phyloP scores from a whole-genome alignment of 805 yeast genomes.

The Candida odintsovae region DNA sequence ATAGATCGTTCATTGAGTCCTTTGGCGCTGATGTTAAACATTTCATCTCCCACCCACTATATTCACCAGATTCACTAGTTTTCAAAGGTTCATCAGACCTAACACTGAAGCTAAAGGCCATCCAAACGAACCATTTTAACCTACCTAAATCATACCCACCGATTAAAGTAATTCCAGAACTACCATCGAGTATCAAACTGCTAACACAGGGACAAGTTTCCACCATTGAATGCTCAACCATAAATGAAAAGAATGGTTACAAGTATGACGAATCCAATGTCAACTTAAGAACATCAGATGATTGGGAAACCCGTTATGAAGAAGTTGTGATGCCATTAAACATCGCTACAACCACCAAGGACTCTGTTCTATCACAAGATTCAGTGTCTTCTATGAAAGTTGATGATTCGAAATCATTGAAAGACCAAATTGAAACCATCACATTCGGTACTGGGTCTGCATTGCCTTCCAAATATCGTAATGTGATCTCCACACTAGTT shows the following conservation, averaged over 20 bases:
- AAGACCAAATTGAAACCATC: conserved; percentile 56
- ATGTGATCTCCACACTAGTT: conserved; percentile 76
- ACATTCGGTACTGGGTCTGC: conserved; percentile 95
- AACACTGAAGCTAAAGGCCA: conserved; percentile 50
- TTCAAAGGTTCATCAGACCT: conserved; percentile 50
- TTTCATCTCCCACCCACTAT: conserved; percentile 63
- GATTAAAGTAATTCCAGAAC: conserved; percentile 22
- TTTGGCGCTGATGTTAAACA: conserved; percentile 53
- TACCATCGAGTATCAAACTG: conserved; percentile 16
- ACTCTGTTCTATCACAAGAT: conserved; percentile 1
- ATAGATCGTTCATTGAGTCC: conserved; percentile 43
- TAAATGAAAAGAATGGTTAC: conserved; percentile 10
- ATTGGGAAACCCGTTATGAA: conserved; percentile 25
- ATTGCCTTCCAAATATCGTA: conserved; percentile 75
- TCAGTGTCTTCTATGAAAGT: conserved; percentile 19
- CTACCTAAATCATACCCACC: conserved; percentile 25
- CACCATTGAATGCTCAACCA: conserved; percentile 15
- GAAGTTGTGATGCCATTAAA: conserved; percentile 23
- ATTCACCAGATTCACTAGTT: conserved; percentile 56
- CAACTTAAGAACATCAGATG: conserved; percentile 4
- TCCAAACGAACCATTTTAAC: conserved; percentile 37
- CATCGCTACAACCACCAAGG: conserved; percentile 6
- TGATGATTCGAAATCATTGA: conserved; percentile 20
- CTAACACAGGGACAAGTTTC: conserved; percentile 18
- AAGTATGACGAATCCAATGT: conserved; percentile 10